Evolutionary conservation across 2,329 filamentous ascomycete genomes (phyloP).

Genomic region (Cadophora luteo-olivacea): DNA sequence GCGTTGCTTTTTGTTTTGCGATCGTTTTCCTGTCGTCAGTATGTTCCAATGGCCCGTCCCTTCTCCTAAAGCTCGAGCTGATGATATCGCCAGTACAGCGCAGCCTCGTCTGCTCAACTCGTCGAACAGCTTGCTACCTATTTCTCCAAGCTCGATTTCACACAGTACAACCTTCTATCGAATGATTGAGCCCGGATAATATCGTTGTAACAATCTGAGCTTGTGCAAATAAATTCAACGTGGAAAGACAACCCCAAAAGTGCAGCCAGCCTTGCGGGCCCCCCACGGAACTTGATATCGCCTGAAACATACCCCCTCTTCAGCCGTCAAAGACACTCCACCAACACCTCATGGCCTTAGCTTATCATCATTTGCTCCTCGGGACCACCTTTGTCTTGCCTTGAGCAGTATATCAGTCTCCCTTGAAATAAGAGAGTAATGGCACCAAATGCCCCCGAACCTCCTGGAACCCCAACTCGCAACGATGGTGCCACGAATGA

Average conservation of each 20-base stretch:
- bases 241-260: neutral
- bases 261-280: neutral
- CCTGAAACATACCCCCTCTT: constrained; percentile 14
- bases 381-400: neutral
- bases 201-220: neutral
- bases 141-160: neutral
- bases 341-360: neutral
- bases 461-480: constrained; percentile 13
- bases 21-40: neutral
- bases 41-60: neutral
- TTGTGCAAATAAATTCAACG: neutral
- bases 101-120: neutral
- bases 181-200: neutral
- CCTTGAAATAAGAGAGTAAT: neutral
- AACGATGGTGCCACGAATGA: neutral
- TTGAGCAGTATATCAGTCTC: neutral
- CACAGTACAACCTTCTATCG: neutral
- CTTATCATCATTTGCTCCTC: neutral
- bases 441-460: constrained; percentile 11
- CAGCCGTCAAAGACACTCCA: neutral
- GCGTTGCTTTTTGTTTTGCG: neutral
- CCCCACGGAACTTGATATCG: neutral
- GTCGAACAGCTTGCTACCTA: neutral
- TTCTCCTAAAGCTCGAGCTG: neutral
- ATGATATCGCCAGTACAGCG: neutral